These are phyloP conservation scores for Didymella keratinophila DNA, from an alignment of 2,329 filamentous ascomycete species.

Conservation along the genomic window DNA sequence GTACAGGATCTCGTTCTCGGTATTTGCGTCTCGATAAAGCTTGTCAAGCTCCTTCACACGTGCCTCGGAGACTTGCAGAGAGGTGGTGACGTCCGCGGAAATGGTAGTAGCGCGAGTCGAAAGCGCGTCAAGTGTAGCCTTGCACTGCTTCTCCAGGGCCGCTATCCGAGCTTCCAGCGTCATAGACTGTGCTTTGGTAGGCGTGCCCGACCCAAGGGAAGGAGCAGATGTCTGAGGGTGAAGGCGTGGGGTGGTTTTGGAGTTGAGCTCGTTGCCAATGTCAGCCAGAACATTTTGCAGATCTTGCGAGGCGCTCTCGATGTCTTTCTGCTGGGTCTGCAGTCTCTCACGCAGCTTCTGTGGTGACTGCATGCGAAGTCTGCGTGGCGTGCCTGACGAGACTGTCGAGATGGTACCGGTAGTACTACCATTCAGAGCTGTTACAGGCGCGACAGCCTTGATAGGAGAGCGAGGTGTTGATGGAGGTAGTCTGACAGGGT, in stretches of 20 bases:
- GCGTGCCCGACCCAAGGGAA: conserved; percentile 27
- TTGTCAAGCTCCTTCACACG: conserved; percentile 86
- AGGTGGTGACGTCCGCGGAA: conserved; percentile 74
- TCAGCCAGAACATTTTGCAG: conserved; percentile 79
- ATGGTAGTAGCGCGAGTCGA: conserved; percentile 56
- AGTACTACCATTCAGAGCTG: conserved; percentile 2
- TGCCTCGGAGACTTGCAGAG: conserved; percentile 75
- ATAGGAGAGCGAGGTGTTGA: conserved; percentile 42
- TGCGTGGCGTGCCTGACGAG: conserved; percentile 34
- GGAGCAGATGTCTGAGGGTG: conserved; percentile 43
- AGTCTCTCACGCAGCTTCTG: conserved; percentile 81
- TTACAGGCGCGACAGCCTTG: conserved; percentile 27
- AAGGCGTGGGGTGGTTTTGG: conserved; percentile 42
- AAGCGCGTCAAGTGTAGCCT: conserved; percentile 51
- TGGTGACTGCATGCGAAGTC: conserved; percentile 64
- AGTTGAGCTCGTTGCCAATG: conserved; percentile 80
- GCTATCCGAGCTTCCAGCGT: conserved; percentile 65
- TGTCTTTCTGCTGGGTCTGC: conserved; percentile 78
- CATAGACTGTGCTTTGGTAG: conserved; percentile 29
- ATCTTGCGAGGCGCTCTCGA: conserved; percentile 72
- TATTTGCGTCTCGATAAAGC: conserved; percentile 83
- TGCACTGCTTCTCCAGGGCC: conserved; percentile 72
- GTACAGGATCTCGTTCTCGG: conserved; percentile 92
- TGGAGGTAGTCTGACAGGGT: conserved; percentile 66
- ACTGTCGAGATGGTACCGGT: conserved; percentile 25